Evolutionary conservation across 2,329 filamentous ascomycete species (phyloP).

Genomic region (Geosmithia flava): DNA sequence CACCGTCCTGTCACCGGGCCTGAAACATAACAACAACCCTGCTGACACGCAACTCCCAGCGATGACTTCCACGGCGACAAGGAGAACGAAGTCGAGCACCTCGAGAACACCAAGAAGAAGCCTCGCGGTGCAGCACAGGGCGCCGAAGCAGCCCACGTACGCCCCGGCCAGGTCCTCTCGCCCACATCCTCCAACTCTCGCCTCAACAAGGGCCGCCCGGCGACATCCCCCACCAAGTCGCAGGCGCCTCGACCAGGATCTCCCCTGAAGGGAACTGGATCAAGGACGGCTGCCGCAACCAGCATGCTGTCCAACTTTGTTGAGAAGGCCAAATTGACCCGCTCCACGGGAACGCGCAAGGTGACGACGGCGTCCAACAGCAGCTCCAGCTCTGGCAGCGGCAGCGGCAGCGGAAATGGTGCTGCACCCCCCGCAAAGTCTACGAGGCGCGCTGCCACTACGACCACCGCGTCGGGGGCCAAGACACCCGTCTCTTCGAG

Average conservation of each 20-base stretch:
- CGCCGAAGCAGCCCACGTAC: conserved; percentile 22
- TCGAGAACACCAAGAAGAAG: conserved; percentile 61
- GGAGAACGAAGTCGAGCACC: conserved; percentile 53
- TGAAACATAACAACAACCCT: not conserved
- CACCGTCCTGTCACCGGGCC: not conserved
- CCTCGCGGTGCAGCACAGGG: conserved; percentile 28
- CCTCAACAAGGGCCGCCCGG: conserved; percentile 35
- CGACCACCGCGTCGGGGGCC: conserved; percentile 8
- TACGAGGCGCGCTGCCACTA: conserved; percentile 19
- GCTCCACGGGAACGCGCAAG: conserved; percentile 34
- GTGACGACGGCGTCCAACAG: conserved; percentile 29
- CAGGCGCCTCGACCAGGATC: conserved; percentile 47
- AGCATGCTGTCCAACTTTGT: conserved; percentile 43
- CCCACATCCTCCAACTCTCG: conserved; percentile 75
- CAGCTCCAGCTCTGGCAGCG: conserved; percentile 25
- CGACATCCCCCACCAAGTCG: conserved; percentile 40
- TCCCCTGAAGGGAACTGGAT: conserved; percentile 39
- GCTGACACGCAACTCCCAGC: conserved; percentile 24
- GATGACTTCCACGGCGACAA: conserved; percentile 59
- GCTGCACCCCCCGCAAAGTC: conserved; percentile 16
- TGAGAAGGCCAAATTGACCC: conserved; percentile 45
- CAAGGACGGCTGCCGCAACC: conserved; percentile 26
- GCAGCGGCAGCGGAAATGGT: conserved; percentile 5
- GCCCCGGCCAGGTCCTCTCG: conserved; percentile 55
- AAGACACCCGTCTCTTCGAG: conserved; percentile 21